Conservation (phyloP, 2,329 filamentous ascomycete species). For the Ascochyta lentis region DNA sequence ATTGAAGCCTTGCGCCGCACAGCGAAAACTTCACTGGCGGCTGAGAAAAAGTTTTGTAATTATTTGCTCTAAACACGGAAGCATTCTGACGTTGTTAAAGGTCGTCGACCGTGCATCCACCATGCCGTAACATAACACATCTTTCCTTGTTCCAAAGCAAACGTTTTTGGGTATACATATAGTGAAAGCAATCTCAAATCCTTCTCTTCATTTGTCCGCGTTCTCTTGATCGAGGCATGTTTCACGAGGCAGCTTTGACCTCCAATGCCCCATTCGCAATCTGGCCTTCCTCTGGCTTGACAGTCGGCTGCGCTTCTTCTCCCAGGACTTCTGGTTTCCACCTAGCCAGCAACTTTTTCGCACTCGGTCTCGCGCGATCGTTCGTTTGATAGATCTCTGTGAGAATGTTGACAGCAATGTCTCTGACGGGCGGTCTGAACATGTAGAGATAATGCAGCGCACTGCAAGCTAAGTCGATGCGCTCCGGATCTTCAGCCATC, state of each 20-base stretch:
- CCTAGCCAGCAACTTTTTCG: constrained; percentile 61
- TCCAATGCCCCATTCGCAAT: constrained; percentile 37
- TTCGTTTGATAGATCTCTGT: constrained; percentile 63
- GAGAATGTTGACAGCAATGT: constrained; percentile 63
- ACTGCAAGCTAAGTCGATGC: constrained; percentile 65
- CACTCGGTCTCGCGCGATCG: constrained; percentile 55
- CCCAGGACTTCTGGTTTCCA: constrained; percentile 61
- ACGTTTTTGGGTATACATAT: constrained; percentile 9
- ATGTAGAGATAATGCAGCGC: constrained; percentile 60
- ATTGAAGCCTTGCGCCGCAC: not conserved
- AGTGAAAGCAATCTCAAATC: not conserved
- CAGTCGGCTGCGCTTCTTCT: constrained; percentile 21
- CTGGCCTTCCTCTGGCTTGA: constrained; percentile 33
- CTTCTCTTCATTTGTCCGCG: not conserved
- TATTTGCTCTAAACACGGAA: not conserved
- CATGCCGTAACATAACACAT: not conserved
- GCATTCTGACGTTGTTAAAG: not conserved
- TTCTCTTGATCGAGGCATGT: not conserved
- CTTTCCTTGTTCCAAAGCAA: not conserved
- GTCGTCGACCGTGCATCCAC: not conserved
- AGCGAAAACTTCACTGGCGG: not conserved
- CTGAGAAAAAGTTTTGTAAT: not conserved
- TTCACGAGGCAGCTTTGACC: constrained; percentile 34
- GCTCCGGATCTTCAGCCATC: constrained; percentile 68
- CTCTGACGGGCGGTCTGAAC: constrained; percentile 64